These are phyloP conservation scores for Geotrichum ghanense DNA, from an alignment of 805 yeast species.

Conservation along the genomic window DNA sequence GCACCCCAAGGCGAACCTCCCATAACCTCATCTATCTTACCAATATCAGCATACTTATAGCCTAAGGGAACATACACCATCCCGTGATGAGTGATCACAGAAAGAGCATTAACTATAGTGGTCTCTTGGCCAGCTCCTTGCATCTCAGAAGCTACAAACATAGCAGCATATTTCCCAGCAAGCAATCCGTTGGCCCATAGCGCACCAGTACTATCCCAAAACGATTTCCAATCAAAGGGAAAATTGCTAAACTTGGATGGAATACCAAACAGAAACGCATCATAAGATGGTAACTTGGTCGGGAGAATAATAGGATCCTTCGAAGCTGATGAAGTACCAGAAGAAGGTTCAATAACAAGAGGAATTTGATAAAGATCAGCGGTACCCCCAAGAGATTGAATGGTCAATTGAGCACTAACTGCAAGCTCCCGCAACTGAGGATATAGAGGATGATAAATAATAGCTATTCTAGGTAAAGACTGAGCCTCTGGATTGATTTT, in stretches of 20 bases:
- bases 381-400: constrained; percentile 53
- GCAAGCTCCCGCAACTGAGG: constrained; percentile 69
- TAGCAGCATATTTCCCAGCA: constrained; percentile 65
- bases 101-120: constrained; percentile 46
- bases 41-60: constrained; percentile 68
- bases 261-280: constrained; percentile 64
- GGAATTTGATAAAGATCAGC: constrained; percentile 71
- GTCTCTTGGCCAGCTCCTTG: constrained; percentile 74
- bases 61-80: too few relatives aligned
- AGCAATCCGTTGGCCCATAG: constrained; percentile 64
- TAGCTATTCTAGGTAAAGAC: constrained; percentile 59
- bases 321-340: constrained; percentile 51
- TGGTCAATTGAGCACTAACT: constrained; percentile 54
- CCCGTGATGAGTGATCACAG: constrained; percentile 65
- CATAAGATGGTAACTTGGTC: constrained; percentile 44
- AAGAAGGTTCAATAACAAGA: constrained; percentile 46
- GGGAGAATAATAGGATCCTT: constrained; percentile 46
- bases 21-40: constrained; percentile 62
- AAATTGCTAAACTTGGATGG: constrained; percentile 71
- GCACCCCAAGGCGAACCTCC: constrained; percentile 89
- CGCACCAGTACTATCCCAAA: constrained; percentile 70
- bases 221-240: constrained; percentile 67
- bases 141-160: constrained; percentile 61
- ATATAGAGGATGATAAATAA: constrained; percentile 70
- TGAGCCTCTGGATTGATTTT: too few relatives aligned